These are phyloP conservation scores for Globisporangium paddicum DNA, from an alignment of 352 stramenopile species.

Conservation along the genomic window DNA sequence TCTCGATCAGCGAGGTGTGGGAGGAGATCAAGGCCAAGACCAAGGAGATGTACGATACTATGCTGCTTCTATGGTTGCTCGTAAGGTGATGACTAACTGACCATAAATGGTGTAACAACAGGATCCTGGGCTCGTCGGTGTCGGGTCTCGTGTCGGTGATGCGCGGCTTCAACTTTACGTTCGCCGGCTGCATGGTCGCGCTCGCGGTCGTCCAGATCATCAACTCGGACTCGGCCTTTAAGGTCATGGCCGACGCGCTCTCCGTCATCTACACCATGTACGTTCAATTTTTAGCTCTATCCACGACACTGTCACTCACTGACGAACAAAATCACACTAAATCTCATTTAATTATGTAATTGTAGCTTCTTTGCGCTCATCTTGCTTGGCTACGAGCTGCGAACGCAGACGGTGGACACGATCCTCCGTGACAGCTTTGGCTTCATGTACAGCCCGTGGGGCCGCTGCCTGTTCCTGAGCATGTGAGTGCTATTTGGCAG, in stretches of 20 bases:
- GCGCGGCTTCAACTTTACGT: slow-evolving; percentile 68
- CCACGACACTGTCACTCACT: neutral
- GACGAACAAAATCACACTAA: neutral
- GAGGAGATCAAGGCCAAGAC: slow-evolving; percentile 79
- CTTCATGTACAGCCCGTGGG: slow-evolving; percentile 89
- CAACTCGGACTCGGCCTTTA: slow-evolving; percentile 58
- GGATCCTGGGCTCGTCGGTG: slow-evolving; percentile 78
- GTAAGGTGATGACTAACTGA: slow-evolving; percentile 8
- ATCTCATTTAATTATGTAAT: neutral
- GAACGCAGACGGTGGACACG: slow-evolving; percentile 60
- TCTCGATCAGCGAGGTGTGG: slow-evolving; percentile 84
- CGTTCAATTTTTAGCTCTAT: slow-evolving; percentile 11
- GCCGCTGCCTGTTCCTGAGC: slow-evolving; percentile 80
- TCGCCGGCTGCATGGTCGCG: slow-evolving; percentile 72
- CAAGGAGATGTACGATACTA: slow-evolving; percentile 56
- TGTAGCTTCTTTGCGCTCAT: slow-evolving; percentile 79
- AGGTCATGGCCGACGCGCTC: slow-evolving; percentile 67
- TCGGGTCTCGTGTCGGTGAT: slow-evolving; percentile 73
- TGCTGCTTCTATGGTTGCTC: neutral
- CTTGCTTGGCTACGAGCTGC: slow-evolving; percentile 80
- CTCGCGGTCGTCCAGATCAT: slow-evolving; percentile 69
- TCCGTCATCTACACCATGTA: slow-evolving; percentile 88
- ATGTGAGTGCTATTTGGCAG: slow-evolving; percentile 48
- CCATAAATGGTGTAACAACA: slow-evolving; percentile 9
- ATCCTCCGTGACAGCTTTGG: slow-evolving; percentile 76